A percentile compares a stretch with the other conserved stretches of the same genome.
phyloP scores from a whole-genome alignment of 2,329 filamentous ascomycete species.

The Trichophyton benhamiae region DNA sequence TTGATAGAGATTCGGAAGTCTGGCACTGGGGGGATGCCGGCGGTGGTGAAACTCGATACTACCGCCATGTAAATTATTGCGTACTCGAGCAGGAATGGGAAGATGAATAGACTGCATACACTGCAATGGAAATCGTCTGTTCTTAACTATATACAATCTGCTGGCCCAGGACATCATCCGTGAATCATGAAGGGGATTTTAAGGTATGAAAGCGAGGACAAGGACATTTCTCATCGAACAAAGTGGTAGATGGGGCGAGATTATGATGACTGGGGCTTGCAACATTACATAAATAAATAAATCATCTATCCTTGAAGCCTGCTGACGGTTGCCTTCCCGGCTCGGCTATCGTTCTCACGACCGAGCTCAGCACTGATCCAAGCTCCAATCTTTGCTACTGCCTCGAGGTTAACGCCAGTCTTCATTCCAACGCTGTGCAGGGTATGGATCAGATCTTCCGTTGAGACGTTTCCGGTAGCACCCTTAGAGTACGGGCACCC shows the following conservation, averaged over 20 bases:
- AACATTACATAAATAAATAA: not conserved
- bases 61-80: slow-evolving; percentile 1
- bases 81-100: not conserved
- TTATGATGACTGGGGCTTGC: not conserved
- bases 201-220: not conserved
- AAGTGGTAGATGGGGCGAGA: not conserved
- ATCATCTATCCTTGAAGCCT: slow-evolving; percentile 19
- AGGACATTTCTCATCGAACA: not conserved
- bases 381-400: slow-evolving; percentile 43
- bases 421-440: slow-evolving; percentile 49
- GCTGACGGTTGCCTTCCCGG: slow-evolving; percentile 40
- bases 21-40: not conserved
- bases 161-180: not conserved
- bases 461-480: slow-evolving; percentile 53
- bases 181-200: not conserved
- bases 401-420: slow-evolving; percentile 46
- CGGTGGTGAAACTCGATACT: not conserved
- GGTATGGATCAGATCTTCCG: slow-evolving; percentile 50
- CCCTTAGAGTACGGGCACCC: slow-evolving; percentile 55
- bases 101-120: not conserved
- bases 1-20: slow-evolving; percentile 21
- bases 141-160: slow-evolving; percentile 1
- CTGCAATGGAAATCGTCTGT: not conserved
- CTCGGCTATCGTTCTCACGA: slow-evolving; percentile 41
- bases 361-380: slow-evolving; percentile 46